phyloP scores from a whole-genome alignment of 257 asterid species.

The Oldenlandia corymbosa region DNA sequence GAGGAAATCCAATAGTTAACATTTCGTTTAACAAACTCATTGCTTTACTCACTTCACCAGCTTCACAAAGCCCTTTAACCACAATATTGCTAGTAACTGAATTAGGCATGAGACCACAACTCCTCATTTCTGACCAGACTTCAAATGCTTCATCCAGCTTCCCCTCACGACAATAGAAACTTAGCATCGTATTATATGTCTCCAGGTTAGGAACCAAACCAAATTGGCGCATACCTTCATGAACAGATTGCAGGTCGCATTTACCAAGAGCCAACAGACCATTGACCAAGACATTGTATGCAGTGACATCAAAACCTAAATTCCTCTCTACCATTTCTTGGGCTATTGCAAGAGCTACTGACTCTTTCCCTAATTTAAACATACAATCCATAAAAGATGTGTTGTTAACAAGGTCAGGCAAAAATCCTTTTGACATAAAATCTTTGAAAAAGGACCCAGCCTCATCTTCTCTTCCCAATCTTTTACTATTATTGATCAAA shows the following conservation, averaged over 20 bases:
- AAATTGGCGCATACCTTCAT: slow-evolving; percentile 43
- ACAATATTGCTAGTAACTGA: slow-evolving; percentile 52
- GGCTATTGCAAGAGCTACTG: slow-evolving; percentile 66
- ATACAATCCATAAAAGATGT: slow-evolving; percentile 79
- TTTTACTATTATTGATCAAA: slow-evolving; percentile 56
- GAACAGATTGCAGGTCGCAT: slow-evolving; percentile 57
- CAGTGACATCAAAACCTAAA: slow-evolving; percentile 53
- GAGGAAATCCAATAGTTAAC: slow-evolving; percentile 43
- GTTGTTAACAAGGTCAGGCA: slow-evolving; percentile 70
- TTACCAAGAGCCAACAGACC: slow-evolving; percentile 66
- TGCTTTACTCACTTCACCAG: slow-evolving; percentile 47
- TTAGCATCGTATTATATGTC: slow-evolving; percentile 63
- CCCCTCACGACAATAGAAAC: slow-evolving; percentile 65
- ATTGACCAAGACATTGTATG: slow-evolving; percentile 67
- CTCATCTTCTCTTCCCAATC: slow-evolving; percentile 53
- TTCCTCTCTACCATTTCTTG: slow-evolving; percentile 55
- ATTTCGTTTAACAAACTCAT: slow-evolving; percentile 57
- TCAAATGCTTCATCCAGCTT: slow-evolving; percentile 49
- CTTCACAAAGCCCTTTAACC: slow-evolving; percentile 70
- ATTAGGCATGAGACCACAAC: slow-evolving; percentile 54
- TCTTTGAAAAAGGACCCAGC: slow-evolving; percentile 52
- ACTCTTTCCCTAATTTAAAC: slow-evolving; percentile 69
- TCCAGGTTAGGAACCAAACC: slow-evolving; percentile 68
- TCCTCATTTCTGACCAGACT: slow-evolving; percentile 62
- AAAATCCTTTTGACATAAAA: slow-evolving; percentile 45